Evolutionary conservation across 257 asterid species (phyloP).

Genomic region (Parsonsia alboflavescens): DNA sequence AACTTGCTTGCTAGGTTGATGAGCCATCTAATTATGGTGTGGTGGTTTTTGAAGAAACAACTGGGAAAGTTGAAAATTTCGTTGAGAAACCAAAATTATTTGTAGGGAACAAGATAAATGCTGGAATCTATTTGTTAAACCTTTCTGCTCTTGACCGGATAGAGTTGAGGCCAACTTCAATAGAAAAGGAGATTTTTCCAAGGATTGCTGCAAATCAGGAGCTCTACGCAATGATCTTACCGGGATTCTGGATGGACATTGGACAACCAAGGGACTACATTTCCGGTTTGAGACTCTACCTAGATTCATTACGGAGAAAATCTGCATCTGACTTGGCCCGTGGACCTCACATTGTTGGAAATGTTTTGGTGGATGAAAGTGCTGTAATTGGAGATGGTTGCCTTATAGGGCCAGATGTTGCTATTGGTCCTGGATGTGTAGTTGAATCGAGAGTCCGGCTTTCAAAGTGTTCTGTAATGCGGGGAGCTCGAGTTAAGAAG

Average conservation of each 20-base stretch:
- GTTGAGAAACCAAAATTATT: slow-evolving; percentile 75
- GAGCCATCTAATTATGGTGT: slow-evolving; percentile 80
- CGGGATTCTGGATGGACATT: slow-evolving; percentile 85
- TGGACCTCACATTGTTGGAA: slow-evolving; percentile 55
- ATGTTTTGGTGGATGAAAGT: slow-evolving; percentile 58
- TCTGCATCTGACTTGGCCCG: slow-evolving; percentile 47
- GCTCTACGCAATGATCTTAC: slow-evolving; percentile 65
- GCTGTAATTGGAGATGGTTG: slow-evolving; percentile 74
- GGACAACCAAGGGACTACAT: slow-evolving; percentile 82
- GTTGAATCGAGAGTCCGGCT: slow-evolving; percentile 72
- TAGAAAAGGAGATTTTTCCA: slow-evolving; percentile 75
- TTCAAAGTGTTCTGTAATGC: slow-evolving; percentile 68
- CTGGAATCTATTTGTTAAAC: slow-evolving; percentile 67
- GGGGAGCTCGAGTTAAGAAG: slow-evolving; percentile 67
- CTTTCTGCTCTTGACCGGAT: slow-evolving; percentile 63
- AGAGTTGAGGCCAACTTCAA: slow-evolving; percentile 67
- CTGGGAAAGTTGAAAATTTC: slow-evolving; percentile 69
- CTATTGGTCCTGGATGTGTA: slow-evolving; percentile 65
- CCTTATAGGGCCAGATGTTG: slow-evolving; percentile 73
- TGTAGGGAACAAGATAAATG: slow-evolving; percentile 76
- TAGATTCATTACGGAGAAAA: slow-evolving; percentile 48
- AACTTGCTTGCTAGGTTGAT: slow-evolving; percentile 42
- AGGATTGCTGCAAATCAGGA: slow-evolving; percentile 49
- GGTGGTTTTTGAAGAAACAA: slow-evolving; percentile 57
- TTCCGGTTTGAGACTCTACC: slow-evolving; percentile 60